Evolutionary conservation across 192 early-diverging fungal species (phyloP), one percentile per base, ranked within the genome.

Genomic region (Mortierella hygrophila): DNA sequence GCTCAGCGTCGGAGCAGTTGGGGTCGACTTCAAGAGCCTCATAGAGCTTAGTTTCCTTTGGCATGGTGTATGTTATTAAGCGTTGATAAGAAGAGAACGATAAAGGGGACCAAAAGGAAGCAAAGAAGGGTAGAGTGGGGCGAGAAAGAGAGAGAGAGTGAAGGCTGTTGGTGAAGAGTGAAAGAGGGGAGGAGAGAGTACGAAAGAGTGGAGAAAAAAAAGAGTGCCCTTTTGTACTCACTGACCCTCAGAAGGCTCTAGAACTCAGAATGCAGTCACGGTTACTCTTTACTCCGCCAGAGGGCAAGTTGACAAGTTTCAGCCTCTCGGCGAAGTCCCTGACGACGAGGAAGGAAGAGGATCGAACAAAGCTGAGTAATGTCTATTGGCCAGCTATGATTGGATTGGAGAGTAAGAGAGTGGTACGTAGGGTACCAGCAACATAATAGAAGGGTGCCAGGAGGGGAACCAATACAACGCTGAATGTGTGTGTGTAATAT

Each of bases 11-110:
- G 78, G 91, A 91, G 70, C 95, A 95, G 23, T 69, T 72, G 35
- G 97, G 94, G 57, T 87, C 49, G 55, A 98, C 94, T 72, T 93
- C 98, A 44, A 99, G 92, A 18, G 93, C 78, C 68, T 99, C 97
- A 90, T 99, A 99, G 74, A 95, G 91, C 82, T 96, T 98, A 75
- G 97, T 97, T 81, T 97, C 96, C 54, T 83, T 88, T 46, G 88
- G 89, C 91, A 92, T 93, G 68, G 32, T 80, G 54, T 68, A 15
- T 44, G 26, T n/a, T 46, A 72, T 46, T 42, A 44, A 13, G 44
- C n/a, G 41, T 20, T 55, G 15, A 13, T 26, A 63, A 40, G 77
- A 29, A 40, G 49, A 32, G 65, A 40, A 77, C 37, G 37, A 21
- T 40, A 88, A 42, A 42, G 44, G 55, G 49, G 41, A 46, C 44